A percentile compares a stretch with the other conserved stretches of the same genome.
Conservation (phyloP, 495 filamentous ascomycete species). For the Thermochaetoides thermophila region DNA sequence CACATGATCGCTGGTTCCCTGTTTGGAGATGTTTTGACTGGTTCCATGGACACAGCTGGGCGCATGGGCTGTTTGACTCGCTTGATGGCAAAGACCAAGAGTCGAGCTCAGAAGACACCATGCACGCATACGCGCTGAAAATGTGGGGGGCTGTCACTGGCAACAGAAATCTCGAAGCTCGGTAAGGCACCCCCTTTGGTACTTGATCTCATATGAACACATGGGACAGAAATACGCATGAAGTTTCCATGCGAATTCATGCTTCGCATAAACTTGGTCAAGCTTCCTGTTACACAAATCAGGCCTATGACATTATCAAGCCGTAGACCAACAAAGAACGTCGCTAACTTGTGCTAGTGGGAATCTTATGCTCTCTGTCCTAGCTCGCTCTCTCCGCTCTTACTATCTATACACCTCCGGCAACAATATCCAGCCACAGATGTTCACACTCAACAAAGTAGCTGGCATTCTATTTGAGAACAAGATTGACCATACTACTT, state of each 20-base stretch:
- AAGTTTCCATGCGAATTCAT: too few species aligned
- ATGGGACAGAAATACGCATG: too few species aligned
- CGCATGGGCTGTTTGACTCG: constrained; percentile 85
- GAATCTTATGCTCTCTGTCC: constrained; percentile 69
- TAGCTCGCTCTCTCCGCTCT: constrained; percentile 50
- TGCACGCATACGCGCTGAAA: constrained; percentile 80
- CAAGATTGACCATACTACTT: constrained; percentile 89
- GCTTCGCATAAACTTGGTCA: too few species aligned
- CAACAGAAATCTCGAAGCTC: constrained; percentile 69
- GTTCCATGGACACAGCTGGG: constrained; percentile 93
- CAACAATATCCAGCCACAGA: constrained; percentile 61
- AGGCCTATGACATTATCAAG: too few species aligned
- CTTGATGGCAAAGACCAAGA: constrained; percentile 88
- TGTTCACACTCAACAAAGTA: constrained; percentile 74
- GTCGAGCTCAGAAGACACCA: constrained; percentile 77
- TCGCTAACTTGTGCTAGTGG: too few species aligned
- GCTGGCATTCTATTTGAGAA: constrained; percentile 95
- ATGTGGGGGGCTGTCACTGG: constrained; percentile 76
- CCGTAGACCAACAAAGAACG: too few species aligned
- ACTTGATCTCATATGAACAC: too few species aligned
- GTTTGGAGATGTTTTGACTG: constrained; percentile 83
- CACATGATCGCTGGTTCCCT: constrained; percentile 62
- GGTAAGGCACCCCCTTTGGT: constrained; percentile 19
- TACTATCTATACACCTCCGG: constrained; percentile 65
- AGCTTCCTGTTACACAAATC: too few species aligned